A percentile compares a stretch with the other conserved stretches of the same genome.
Evolutionary conservation across 257 asterid genomes (phyloP).

Genomic region (Capsicum rhomboideum): DNA sequence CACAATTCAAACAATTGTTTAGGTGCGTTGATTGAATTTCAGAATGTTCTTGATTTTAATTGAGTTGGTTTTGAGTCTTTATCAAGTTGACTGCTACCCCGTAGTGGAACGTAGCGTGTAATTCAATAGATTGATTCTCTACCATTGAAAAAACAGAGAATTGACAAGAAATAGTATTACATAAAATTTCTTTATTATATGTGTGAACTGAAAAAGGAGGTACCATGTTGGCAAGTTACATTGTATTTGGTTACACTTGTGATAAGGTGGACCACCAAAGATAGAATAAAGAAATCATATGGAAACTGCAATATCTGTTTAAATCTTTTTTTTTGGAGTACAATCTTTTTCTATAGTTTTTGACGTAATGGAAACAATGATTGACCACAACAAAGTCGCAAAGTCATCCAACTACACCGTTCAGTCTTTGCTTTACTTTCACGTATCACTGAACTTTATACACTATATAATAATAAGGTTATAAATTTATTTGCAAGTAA

Average conservation of each 20-base stretch:
- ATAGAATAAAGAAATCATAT: background rate
- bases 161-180: background rate
- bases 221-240: background rate
- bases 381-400: background rate
- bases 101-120: background rate
- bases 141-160: background rate
- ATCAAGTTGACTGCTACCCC: background rate
- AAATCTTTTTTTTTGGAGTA: background rate
- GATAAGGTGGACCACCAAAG: background rate
- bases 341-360: background rate
- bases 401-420: background rate
- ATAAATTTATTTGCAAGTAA: too few relatives aligned
- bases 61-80: background rate
- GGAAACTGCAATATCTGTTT: background rate
- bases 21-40: background rate
- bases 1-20: too few relatives aligned
- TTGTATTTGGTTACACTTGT: background rate
- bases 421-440: background rate
- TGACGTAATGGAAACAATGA: background rate
- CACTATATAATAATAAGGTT: too few relatives aligned
- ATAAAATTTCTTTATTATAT: background rate
- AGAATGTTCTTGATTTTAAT: background rate
- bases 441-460: background rate
- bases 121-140: background rate
- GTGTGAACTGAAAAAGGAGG: background rate